Conservation (phyloP, 2,329 filamentous ascomycete species). For the Fusarium subtropicale region DNA sequence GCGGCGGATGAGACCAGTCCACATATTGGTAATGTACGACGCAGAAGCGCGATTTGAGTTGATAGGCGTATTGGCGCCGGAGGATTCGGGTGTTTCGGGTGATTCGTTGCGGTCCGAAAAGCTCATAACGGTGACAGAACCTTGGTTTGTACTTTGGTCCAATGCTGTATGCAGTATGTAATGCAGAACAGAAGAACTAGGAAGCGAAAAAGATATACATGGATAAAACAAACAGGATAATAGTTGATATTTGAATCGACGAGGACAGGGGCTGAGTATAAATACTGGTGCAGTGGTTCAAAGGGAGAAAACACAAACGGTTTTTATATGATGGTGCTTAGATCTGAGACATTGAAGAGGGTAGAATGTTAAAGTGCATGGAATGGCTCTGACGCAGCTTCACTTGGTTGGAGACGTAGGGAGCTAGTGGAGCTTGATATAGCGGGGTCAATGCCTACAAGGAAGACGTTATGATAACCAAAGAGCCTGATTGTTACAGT, state of each 20-base stretch:
- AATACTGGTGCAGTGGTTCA: not conserved
- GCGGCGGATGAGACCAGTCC: conserved; percentile 74
- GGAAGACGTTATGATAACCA: not conserved
- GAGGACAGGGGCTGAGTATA: not conserved
- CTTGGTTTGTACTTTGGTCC: not conserved
- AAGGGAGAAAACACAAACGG: not conserved
- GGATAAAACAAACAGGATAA: conserved; percentile 8
- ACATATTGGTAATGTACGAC: conserved; percentile 55
- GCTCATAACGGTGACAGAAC: conserved; percentile 31
- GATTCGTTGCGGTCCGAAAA: conserved; percentile 40
- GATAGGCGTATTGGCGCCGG: conserved; percentile 43
- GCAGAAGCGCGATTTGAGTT: conserved; percentile 43
- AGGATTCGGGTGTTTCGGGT: conserved; percentile 41
- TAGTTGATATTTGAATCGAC: not conserved
- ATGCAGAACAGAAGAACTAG: conserved; percentile 1
- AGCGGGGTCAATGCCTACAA: conserved; percentile 30
- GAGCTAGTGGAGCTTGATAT: conserved; percentile 36
- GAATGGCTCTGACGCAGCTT: conserved; percentile 10
- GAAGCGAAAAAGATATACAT: conserved; percentile 5
- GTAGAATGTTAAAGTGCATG: conserved; percentile 1
- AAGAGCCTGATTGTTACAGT: conserved; percentile 22
- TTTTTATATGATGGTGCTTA: conserved; percentile 16
- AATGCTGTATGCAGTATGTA: not conserved
- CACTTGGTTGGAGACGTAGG: conserved; percentile 17
- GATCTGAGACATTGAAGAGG: conserved; percentile 21